Percentiles rank a stretch among this genome's conserved stretches.
phyloP scores from a whole-genome alignment of 2,329 filamentous ascomycete species.

The Aspergillus ochraceus region DNA sequence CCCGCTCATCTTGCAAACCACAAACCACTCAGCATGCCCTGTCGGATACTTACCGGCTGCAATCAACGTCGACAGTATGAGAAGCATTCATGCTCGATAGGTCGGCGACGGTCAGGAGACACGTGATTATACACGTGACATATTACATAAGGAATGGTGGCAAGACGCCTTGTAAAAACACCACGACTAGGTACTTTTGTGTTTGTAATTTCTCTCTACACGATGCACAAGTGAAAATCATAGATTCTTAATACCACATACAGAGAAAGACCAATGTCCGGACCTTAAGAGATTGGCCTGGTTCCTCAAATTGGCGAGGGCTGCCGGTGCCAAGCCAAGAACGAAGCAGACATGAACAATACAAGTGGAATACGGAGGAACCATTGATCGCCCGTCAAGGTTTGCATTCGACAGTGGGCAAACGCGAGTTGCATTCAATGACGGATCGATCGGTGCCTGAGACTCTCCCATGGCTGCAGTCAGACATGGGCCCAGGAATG shows the following conservation, averaged over 20 bases:
- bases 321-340: neutral
- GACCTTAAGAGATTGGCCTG: too few relatives aligned
- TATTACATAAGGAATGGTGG: too few relatives aligned
- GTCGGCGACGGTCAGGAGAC: neutral
- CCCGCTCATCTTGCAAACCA: conserved; percentile 29
- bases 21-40: neutral
- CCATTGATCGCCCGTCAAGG: neutral
- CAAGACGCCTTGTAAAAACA: too few relatives aligned
- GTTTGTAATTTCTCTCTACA: too few relatives aligned
- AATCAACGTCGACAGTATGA: neutral
- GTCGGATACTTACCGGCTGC: neutral
- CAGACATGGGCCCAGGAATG: neutral
- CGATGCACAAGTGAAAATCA: too few relatives aligned
- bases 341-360: neutral
- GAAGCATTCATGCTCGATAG: neutral
- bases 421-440: neutral
- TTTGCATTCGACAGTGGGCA: neutral
- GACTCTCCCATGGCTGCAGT: neutral
- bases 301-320: too few relatives aligned
- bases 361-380: neutral
- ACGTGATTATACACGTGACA: neutral
- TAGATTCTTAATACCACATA: too few relatives aligned
- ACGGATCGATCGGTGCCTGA: neutral
- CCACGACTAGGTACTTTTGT: too few relatives aligned
- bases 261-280: too few relatives aligned